Evolutionary conservation across 129 eudicot species (phyloP).

Genomic region (carrot (Daucus carota)): DNA sequence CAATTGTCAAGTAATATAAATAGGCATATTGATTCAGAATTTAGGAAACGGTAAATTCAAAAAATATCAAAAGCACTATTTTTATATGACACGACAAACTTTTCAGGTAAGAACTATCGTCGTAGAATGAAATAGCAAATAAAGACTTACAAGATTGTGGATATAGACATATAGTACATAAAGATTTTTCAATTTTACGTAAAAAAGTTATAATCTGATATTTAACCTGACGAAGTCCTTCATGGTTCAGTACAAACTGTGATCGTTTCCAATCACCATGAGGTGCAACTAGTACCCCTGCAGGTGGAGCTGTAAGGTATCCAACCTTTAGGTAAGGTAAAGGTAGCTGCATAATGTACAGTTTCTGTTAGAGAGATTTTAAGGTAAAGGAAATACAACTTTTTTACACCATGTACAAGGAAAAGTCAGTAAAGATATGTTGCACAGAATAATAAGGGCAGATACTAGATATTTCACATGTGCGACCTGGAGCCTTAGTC

Average conservation of each 20-base stretch:
- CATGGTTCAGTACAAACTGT: constrained; percentile 76
- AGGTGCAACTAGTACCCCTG: constrained; percentile 65
- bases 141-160: background rate
- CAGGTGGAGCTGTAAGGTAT: constrained; percentile 78
- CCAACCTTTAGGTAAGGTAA: constrained; percentile 83
- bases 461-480: background rate
- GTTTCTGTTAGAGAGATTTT: background rate
- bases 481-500: background rate
- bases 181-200: background rate
- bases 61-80: background rate
- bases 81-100: background rate
- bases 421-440: background rate
- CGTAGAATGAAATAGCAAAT: background rate
- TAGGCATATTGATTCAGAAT: background rate
- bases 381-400: background rate
- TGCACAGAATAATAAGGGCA: background rate
- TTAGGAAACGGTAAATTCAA: no score
- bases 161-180: background rate
- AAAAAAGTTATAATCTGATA: background rate
- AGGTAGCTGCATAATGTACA: constrained; percentile 60
- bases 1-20: background rate
- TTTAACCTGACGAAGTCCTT: constrained; percentile 77
- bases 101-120: background rate
- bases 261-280: constrained; percentile 82
- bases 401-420: background rate